Evolutionary conservation across 306 rosid species (phyloP), one percentile per base, ranked within the genome.

Genomic region (Vigna nakashimae): DNA sequence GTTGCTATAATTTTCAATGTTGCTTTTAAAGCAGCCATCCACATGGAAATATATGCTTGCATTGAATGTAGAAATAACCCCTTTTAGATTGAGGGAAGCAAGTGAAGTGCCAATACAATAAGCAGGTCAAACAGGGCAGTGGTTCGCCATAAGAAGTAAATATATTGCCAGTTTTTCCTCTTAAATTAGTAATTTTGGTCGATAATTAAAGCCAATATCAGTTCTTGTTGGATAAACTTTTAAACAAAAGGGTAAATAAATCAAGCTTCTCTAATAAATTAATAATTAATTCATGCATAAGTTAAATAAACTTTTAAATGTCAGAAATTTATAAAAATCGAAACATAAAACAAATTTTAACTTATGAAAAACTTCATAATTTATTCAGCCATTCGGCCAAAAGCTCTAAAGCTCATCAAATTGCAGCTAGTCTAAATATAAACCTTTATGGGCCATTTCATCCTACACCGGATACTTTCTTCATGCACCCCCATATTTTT

Each of bases 11-110:
- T 45, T 45, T 45, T 11, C 15, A 55, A 65, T 24, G 50, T 48
- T 46, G 38, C 57, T 46, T 76, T 43, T 65, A 11, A 16, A 64
- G 55, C 58, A 32, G 49, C 71, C 63, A 71, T 70, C 53, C 56
- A 32, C 14, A 11, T 3, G 50, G 50, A 45, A 12, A 63, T 46
- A 17, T 42, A 69, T 30, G 63, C 59, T 55, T 69, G 59, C 64
- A 58, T n/a, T 69, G 59, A 71, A 58, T n/a, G 30, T 24, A 58
- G 66, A 59, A 59, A 74, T 63, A 59, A 20, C 64, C 57, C 50
- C 36, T 34, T 56, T 57, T 34, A 24, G 58, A 46, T 46, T 12
- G 38, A 81, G 18, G 26, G 57, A 71, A 14, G 38, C 13, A 69
- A 38, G 60, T 48, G 30, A 45, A 42, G 46, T 9, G 46, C 1